Evolutionary conservation across 2,329 filamentous ascomycete genomes (phyloP).

Genomic region (Claviceps arundinis): DNA sequence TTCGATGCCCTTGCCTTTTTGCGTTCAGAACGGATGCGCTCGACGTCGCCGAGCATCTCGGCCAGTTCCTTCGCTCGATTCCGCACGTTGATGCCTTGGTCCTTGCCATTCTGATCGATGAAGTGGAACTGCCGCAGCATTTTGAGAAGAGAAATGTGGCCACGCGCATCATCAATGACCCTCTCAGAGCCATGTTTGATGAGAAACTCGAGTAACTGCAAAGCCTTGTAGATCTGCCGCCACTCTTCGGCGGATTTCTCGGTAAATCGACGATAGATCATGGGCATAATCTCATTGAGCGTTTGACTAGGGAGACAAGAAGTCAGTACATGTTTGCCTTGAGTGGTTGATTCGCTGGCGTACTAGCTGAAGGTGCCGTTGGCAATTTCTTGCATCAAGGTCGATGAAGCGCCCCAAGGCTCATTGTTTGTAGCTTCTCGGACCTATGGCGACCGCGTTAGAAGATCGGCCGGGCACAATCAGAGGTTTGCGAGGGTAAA

Average conservation of each 20-base stretch:
- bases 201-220: conserved; percentile 91
- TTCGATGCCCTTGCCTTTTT: conserved; percentile 87
- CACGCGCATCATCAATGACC: conserved; percentile 91
- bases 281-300: conserved; percentile 98
- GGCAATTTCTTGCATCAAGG: conserved; percentile 93
- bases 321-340: neutral
- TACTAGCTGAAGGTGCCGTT: conserved; percentile 98
- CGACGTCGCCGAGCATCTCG: conserved; percentile 85
- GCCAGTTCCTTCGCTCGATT: conserved; percentile 93
- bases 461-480: neutral
- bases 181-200: conserved; percentile 97
- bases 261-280: conserved; percentile 99
- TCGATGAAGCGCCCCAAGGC: conserved; percentile 80
- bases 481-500: conserved; percentile 6
- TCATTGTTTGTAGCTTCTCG: conserved; percentile 98
- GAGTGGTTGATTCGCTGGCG: conserved; percentile 20
- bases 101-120: conserved; percentile 92
- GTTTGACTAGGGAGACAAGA: conserved; percentile 51
- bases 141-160: conserved; percentile 87
- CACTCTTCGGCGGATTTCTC: conserved; percentile 97
- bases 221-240: conserved; percentile 97
- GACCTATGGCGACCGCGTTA: conserved; percentile 40
- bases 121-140: conserved; percentile 98
- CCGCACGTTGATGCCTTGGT: conserved; percentile 94
- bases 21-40: conserved; percentile 64